Evolutionary conservation across 1,284 basidiomycete genomes (phyloP), one percentile per base, ranked within the genome.

Genomic region (Hemileia vastatrix): DNA sequence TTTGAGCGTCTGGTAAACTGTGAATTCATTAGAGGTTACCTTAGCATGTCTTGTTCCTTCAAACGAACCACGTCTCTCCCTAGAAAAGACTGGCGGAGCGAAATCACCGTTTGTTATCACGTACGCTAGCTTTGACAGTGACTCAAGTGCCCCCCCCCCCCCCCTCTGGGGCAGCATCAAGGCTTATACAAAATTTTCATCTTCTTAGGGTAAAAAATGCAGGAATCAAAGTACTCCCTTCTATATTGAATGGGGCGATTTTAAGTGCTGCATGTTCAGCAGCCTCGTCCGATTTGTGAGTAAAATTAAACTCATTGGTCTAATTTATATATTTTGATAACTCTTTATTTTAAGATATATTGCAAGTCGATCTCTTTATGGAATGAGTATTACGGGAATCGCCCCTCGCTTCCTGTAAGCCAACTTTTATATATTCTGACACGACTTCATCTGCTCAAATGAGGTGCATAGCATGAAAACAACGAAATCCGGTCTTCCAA

Each of bases 101-200:
- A 63, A 56, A 40, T 63, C 61, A 5, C 61, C 61, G 5, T 63
- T 63, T 45, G 61, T 63, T n/a, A 63, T 63, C 31, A 54, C 61
- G 61, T 63, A 36, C 51, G 61, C 32, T 43, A 9, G 24, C 21
- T 27, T 27, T 27, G 9, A 23, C 6, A 50, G n/a, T n/a, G n/a
- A n/a, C n/a, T n/a, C n/a, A n/a, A n/a, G n/a, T n/a, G n/a, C n/a
- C n/a, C n/a, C n/a, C n/a, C n/a, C n/a, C n/a, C n/a, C n/a, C n/a
- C n/a, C n/a, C n/a, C n/a, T n/a, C n/a, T n/a, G n/a, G n/a, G n/a
- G n/a, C 21, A 3, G 19, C 13, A 53, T 48, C 32, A 13, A 18
- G 19, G 18, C 23, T 6, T 31, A 31, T 1, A 13, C 55, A 32
- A 32, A 23, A 33, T 43, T 49, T 49, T n/a, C 9, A 8, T 15